Evolutionary conservation across 2,329 filamentous ascomycete species (phyloP).

Genomic region (Nothomitra cinnamomea): DNA sequence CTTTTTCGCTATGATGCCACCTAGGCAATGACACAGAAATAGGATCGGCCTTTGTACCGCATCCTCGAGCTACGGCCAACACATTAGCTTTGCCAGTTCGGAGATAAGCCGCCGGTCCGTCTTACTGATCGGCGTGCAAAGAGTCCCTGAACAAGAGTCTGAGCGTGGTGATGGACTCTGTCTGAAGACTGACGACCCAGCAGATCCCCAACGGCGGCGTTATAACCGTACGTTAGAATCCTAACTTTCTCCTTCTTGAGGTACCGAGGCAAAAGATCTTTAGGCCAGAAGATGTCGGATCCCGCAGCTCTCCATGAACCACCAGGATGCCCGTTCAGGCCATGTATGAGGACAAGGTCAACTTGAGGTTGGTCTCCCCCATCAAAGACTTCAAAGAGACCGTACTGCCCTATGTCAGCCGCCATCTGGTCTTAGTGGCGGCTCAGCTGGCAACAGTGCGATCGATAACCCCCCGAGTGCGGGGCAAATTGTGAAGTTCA

Average conservation of each 20-base stretch:
- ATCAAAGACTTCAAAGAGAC: constrained; percentile 2
- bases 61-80: constrained; percentile 29
- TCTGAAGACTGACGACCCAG: constrained; percentile 35
- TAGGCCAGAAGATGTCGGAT: constrained; percentile 47
- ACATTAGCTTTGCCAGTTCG: background rate
- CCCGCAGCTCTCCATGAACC: constrained; percentile 39
- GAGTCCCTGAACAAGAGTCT: constrained; percentile 46
- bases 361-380: background rate
- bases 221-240: constrained; percentile 57
- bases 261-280: constrained; percentile 45
- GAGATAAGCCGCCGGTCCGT: constrained; percentile 5
- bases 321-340: constrained; percentile 47
- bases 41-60: constrained; percentile 49
- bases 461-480: too few species aligned
- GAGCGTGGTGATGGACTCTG: constrained; percentile 53
- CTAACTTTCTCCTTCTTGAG: constrained; percentile 37
- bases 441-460: too few species aligned
- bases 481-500: too few species aligned
- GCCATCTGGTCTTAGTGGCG: too few species aligned
- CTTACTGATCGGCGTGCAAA: constrained; percentile 41
- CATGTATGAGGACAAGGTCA: constrained; percentile 48
- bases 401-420: background rate
- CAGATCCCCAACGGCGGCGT: constrained; percentile 42
- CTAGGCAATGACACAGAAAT: constrained; percentile 58
- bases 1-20: constrained; percentile 54